Evolutionary conservation across 495 filamentous ascomycete species (phyloP), one percentile per base, ranked within the genome.

Genomic region (Letharia lupina): DNA sequence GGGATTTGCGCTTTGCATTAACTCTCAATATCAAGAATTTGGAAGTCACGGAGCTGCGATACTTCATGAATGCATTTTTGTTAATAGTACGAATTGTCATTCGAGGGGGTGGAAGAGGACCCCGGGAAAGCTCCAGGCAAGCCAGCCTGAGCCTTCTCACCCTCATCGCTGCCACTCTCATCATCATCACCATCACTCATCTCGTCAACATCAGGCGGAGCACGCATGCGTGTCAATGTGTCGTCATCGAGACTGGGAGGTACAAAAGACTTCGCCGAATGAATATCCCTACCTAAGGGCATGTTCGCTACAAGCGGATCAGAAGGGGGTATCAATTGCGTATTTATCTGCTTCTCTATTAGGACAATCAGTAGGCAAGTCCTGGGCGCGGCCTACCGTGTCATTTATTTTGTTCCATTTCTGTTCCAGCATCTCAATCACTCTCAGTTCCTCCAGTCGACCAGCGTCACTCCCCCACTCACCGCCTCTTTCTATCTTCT

Each of bases 391-490:
- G 82, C 88, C 77, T 73, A 96, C 90, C 18, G 89, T 95, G 77
- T 96, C 91, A 74, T 98, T 98, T 77, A 90, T 85, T 76, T 91
- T 91, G 41, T 82, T 83, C 94, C 94, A 98, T 74, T 96, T 96
- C 59, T 79, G 80, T 73, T 96, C 88, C 63, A 98, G 75, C 86
- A 90, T 91, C 68, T 93, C 87, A 67, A 96, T 80, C 2, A 96
- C 89, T 59, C 90, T 79, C n/a, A 82, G 83, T 76, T 98, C 94
- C 72, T 97, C 94, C 28, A 89, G 74, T 67, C 81, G 84, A 0
- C 94, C 94, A 0, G 88, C 94, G 77, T 96, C 91, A 59, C 87
- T 79, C 0, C 93, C 93, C 82, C 92, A 91, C 58, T 86, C 83
- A 42, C 81, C 78, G 6, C 85, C 86, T 69, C 82, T 89, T 66